Evolutionary conservation across 306 rosid genomes (phyloP).

Genomic region (Cucumis cinereus): DNA sequence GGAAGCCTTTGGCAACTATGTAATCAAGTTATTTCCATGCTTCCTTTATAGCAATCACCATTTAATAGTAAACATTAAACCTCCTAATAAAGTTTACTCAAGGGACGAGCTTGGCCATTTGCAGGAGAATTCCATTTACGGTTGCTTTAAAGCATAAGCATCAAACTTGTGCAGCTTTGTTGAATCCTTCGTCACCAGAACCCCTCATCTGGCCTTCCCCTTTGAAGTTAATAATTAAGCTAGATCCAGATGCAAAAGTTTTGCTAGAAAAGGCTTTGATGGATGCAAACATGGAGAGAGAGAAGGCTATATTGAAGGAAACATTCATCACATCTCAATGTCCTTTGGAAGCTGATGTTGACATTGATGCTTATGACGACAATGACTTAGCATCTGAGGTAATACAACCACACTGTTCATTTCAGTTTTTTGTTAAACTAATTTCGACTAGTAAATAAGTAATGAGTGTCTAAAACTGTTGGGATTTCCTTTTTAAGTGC

Average conservation of each 20-base stretch:
- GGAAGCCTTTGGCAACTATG: neutral
- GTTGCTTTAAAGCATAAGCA: constrained; percentile 71
- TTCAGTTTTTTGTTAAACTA: neutral
- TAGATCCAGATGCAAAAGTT: constrained; percentile 66
- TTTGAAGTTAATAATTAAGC: constrained; percentile 66
- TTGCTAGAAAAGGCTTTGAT: constrained; percentile 62
- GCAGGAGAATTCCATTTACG: constrained; percentile 66
- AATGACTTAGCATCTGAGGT: constrained; percentile 52
- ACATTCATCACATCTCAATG: constrained; percentile 22
- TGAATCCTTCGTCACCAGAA: constrained; percentile 73
- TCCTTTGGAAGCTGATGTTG: constrained; percentile 24
- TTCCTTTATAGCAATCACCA: neutral
- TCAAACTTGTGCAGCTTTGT: constrained; percentile 54
- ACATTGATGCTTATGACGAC: constrained; percentile 19
- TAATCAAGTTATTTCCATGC: neutral
- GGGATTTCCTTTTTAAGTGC: neutral
- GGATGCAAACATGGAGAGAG: constrained; percentile 79
- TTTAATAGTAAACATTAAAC: neutral
- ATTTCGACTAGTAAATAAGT: neutral
- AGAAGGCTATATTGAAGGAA: constrained; percentile 49
- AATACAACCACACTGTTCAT: neutral
- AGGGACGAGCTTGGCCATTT: neutral
- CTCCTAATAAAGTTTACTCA: neutral
- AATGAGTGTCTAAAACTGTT: neutral
- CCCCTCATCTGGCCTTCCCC: constrained; percentile 95